These are phyloP conservation scores for Trichoderma endophyticum DNA, from an alignment of 2,329 filamentous ascomycete genomes.

Conservation along the genomic window DNA sequence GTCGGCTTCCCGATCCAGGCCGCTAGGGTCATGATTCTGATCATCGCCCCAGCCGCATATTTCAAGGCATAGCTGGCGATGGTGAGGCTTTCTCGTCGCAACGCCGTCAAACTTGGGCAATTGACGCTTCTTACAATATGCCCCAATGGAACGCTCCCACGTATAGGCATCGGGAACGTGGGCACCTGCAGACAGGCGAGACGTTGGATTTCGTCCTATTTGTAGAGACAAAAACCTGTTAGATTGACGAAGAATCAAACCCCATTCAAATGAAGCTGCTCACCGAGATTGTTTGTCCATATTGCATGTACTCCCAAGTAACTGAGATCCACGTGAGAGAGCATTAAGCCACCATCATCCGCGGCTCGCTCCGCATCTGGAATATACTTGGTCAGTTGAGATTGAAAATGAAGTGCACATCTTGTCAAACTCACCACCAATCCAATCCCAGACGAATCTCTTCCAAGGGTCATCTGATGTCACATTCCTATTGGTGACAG, in stretches of 20 bases:
- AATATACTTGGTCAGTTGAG: conserved; percentile 11
- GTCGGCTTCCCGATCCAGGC: conserved; percentile 41
- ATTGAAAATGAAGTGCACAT: not conserved
- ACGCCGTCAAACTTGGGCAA: conserved; percentile 63
- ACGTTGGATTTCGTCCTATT: conserved; percentile 46
- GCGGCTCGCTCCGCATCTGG: conserved; percentile 62
- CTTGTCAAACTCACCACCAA: conserved; percentile 52
- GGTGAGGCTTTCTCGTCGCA: conserved; percentile 62
- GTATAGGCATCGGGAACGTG: conserved; percentile 46
- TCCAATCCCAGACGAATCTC: conserved; percentile 75
- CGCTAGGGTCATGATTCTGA: conserved; percentile 44
- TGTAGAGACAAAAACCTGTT: conserved; percentile 16
- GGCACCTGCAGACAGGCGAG: conserved; percentile 46
- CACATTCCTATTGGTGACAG: conserved; percentile 62
- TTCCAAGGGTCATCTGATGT: conserved; percentile 70
- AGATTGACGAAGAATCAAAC: not conserved
- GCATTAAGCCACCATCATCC: conserved; percentile 66
- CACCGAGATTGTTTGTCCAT: conserved; percentile 68
- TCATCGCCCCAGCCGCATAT: conserved; percentile 70
- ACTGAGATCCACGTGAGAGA: conserved; percentile 65
- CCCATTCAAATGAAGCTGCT: conserved; percentile 23
- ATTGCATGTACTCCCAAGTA: conserved; percentile 72
- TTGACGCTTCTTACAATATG: conserved; percentile 60
- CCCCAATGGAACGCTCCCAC: conserved; percentile 61
- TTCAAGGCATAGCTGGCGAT: conserved; percentile 71